Evolutionary conservation across 495 filamentous ascomycete species (phyloP).

Genomic region (Penicillium egyptiacum): DNA sequence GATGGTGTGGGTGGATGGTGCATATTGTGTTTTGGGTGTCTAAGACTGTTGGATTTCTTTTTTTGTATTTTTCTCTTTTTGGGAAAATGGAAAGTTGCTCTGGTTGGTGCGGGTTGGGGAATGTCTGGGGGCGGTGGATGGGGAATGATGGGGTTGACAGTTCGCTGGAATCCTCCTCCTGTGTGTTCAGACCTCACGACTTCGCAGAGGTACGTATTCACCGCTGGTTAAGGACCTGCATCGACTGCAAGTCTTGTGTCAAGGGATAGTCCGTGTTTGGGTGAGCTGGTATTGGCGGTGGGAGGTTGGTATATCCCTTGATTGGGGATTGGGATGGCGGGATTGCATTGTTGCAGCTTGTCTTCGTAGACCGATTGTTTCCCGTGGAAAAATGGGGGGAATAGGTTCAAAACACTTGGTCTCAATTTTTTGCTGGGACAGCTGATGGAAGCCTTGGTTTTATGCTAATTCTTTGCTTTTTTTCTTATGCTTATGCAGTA

Average conservation of each 20-base stretch:
- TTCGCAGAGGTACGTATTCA: conserved; percentile 1
- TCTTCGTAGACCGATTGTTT: conserved; percentile 18
- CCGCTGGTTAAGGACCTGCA: conserved; percentile 7
- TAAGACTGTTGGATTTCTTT: background rate
- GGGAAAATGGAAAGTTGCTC: background rate
- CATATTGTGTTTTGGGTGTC: background rate
- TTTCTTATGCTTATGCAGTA: conserved; percentile 1
- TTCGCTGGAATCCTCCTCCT: background rate
- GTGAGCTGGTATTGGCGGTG: conserved; percentile 6
- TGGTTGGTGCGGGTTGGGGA: conserved; percentile 6
- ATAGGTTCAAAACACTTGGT: background rate
- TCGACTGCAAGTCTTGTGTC: background rate
- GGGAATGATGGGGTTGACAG: background rate
- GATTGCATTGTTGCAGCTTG: conserved; percentile 1
- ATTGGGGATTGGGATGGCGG: conserved; percentile 5
- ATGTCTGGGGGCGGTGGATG: background rate
- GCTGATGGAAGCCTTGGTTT: background rate
- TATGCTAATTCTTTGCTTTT: conserved; percentile 3
- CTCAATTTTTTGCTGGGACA: background rate
- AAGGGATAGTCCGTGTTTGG: conserved; percentile 5
- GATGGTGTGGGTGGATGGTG: background rate
- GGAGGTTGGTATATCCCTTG: conserved; percentile 16
- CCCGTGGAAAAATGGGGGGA: conserved; percentile 8
- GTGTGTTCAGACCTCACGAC: background rate
- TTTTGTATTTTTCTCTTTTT: background rate